A percentile compares a stretch with the other conserved stretches of the same genome.
Evolutionary conservation across 1,284 basidiomycete genomes (phyloP).

Genomic region (Ganoderma lucidum): DNA sequence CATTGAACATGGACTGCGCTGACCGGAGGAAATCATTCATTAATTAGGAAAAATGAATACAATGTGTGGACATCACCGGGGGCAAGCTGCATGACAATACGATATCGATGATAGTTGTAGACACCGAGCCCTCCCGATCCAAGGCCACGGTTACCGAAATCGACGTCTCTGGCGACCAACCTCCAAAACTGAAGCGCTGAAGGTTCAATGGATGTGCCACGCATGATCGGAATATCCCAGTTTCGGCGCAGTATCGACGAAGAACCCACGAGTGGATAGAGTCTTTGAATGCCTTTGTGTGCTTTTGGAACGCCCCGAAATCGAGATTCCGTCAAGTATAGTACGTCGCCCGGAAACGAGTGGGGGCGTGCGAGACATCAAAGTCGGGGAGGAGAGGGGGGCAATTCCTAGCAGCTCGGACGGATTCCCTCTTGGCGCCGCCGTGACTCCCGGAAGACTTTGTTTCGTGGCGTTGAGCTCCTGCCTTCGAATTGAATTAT

Average conservation of each 20-base stretch:
- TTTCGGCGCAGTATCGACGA: slow-evolving; percentile 26
- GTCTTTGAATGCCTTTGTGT: slow-evolving; percentile 1
- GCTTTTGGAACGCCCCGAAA: neutral
- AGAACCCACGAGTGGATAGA: slow-evolving; percentile 17
- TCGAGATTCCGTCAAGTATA: slow-evolving; percentile 5
- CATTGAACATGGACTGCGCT: slow-evolving; percentile 8
- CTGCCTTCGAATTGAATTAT: slow-evolving; percentile 1
- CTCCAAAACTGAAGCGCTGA: neutral
- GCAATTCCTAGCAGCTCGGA: slow-evolving; percentile 4
- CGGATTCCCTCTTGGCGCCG: slow-evolving; percentile 21
- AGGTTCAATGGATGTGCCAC: neutral
- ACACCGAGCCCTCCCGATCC: neutral
- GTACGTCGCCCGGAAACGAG: slow-evolving; percentile 2
- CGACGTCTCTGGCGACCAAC: neutral
- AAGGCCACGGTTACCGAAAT: neutral
- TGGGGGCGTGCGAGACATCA: slow-evolving; percentile 8
- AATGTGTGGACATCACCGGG: neutral
- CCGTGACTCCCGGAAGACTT: slow-evolving; percentile 30
- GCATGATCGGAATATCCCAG: neutral
- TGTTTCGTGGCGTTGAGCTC: slow-evolving; percentile 4
- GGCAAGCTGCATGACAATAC: neutral
- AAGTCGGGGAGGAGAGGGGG: neutral
- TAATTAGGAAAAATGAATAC: neutral
- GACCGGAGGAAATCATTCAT: neutral
- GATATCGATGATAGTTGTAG: neutral